A percentile compares a stretch with the other conserved stretches of the same genome.
Evolutionary conservation across 352 stramenopile species (phyloP).

Genomic region (Globisporangium emineosum): DNA sequence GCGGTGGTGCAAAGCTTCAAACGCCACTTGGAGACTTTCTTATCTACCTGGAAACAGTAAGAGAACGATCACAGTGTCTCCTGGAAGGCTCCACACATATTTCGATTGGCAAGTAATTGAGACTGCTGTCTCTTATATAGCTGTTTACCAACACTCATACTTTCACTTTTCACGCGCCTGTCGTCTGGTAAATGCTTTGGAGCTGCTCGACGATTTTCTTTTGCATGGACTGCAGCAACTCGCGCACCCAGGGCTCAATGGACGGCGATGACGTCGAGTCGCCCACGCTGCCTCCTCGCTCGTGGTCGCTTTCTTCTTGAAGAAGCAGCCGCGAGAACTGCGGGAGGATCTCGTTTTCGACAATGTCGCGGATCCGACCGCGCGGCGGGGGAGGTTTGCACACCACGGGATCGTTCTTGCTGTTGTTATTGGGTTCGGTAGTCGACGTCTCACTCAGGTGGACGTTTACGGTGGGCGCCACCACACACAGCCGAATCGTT

Average conservation of each 20-base stretch:
- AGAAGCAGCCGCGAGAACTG: conserved; percentile 50
- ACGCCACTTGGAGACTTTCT: background rate
- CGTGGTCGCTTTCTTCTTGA: conserved; percentile 32
- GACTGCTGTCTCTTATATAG: background rate
- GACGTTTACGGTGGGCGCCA: conserved; percentile 82
- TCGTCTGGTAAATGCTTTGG: conserved; percentile 26
- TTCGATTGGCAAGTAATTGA: background rate
- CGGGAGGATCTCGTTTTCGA: conserved; percentile 68
- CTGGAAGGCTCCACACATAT: background rate
- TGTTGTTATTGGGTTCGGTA: conserved; percentile 10
- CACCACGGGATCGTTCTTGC: conserved; percentile 12
- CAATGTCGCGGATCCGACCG: conserved; percentile 48
- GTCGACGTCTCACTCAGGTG: conserved; percentile 42
- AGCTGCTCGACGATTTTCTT: conserved; percentile 61
- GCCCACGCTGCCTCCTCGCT: background rate
- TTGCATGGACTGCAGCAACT: conserved; percentile 72
- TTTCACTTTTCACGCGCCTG: background rate
- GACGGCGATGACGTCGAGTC: conserved; percentile 2
- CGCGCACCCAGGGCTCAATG: conserved; percentile 59
- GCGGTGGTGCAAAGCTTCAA: conserved; percentile 7
- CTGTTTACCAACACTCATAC: background rate
- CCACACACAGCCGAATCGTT: conserved; percentile 64
- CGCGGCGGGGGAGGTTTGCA: conserved; percentile 30
- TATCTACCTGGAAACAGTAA: conserved; percentile 1
- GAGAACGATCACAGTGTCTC: background rate